Evolutionary conservation across 176 grass and related monocot genomes (phyloP).

Genomic region (Phyllostachys edulis): DNA sequence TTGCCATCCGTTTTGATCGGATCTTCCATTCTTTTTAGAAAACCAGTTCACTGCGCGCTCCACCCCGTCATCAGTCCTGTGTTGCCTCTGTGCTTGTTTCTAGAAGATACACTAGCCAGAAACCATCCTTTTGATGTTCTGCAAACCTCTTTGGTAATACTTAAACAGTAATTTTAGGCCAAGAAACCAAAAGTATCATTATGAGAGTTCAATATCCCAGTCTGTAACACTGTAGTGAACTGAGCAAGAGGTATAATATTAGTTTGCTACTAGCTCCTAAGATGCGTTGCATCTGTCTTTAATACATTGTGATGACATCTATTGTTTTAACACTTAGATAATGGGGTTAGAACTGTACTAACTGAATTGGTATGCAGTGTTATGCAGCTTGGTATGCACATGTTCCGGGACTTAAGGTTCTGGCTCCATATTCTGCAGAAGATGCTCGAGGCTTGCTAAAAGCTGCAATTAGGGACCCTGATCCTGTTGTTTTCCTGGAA

Average conservation of each 20-base stretch:
- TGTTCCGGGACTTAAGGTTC: conserved; percentile 90
- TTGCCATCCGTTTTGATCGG: background rate
- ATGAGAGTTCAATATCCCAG: background rate
- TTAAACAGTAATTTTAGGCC: background rate
- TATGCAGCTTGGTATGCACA: conserved; percentile 96
- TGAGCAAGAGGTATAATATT: background rate
- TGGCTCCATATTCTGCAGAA: conserved; percentile 86
- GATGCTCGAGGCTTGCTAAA: conserved; percentile 95
- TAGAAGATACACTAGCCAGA: background rate
- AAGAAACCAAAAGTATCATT: background rate
- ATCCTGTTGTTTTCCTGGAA: conserved; percentile 96
- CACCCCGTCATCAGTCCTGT: too few relatives aligned
- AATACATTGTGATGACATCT: background rate
- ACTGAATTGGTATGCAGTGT: conserved; percentile 62
- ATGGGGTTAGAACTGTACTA: conserved; percentile 5
- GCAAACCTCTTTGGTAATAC: background rate
- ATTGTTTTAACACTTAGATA: background rate
- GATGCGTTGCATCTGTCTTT: background rate
- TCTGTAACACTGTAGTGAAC: background rate
- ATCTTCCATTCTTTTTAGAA: too few relatives aligned
- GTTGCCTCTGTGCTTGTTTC: background rate
- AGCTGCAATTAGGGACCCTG: conserved; percentile 93
- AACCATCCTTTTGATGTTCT: background rate
- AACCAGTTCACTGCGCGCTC: too few relatives aligned
- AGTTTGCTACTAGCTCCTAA: background rate